These are phyloP conservation scores for Knufia fluminis DNA, from an alignment of 2,329 filamentous ascomycete species.

Conservation along the genomic window DNA sequence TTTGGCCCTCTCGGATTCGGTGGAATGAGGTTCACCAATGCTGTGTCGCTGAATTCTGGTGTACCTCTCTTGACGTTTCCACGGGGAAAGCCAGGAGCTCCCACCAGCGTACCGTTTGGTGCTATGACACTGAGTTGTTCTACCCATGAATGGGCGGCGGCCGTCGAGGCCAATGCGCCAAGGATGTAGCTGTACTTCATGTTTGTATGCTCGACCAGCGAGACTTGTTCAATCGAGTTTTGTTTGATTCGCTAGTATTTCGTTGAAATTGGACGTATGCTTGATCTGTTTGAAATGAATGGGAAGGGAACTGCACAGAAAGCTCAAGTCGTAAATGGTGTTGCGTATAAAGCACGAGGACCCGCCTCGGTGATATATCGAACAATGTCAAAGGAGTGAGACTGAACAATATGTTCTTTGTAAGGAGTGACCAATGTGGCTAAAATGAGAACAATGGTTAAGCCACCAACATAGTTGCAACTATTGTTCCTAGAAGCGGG, in stretches of 20 bases:
- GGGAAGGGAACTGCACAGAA: not conserved
- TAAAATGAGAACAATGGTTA: constrained; percentile 1
- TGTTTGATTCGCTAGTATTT: not conserved
- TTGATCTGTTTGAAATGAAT: not conserved
- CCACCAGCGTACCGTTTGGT: constrained; percentile 63
- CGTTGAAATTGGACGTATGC: not conserved
- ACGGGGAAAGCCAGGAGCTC: constrained; percentile 64
- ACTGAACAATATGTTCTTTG: constrained; percentile 2
- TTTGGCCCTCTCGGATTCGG: constrained; percentile 40
- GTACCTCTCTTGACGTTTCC: constrained; percentile 53
- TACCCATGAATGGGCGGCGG: constrained; percentile 67
- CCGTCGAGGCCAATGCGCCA: constrained; percentile 24
- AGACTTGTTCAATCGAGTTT: not conserved
- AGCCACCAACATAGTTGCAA: not conserved
- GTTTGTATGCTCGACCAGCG: constrained; percentile 11
- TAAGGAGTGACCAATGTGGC: constrained; percentile 3
- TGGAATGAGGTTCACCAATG: constrained; percentile 57
- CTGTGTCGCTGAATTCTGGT: constrained; percentile 47
- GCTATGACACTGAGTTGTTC: constrained; percentile 66
- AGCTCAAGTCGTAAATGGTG: not conserved
- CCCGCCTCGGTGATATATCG: constrained; percentile 1
- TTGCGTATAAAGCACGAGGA: constrained; percentile 2
- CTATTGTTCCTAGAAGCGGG: not conserved
- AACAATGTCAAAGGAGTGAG: constrained; percentile 10
- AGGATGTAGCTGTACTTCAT: constrained; percentile 17